These are phyloP conservation scores for Coffea eugenioides DNA, from an alignment of 257 asterid genomes.

Conservation along the genomic window DNA sequence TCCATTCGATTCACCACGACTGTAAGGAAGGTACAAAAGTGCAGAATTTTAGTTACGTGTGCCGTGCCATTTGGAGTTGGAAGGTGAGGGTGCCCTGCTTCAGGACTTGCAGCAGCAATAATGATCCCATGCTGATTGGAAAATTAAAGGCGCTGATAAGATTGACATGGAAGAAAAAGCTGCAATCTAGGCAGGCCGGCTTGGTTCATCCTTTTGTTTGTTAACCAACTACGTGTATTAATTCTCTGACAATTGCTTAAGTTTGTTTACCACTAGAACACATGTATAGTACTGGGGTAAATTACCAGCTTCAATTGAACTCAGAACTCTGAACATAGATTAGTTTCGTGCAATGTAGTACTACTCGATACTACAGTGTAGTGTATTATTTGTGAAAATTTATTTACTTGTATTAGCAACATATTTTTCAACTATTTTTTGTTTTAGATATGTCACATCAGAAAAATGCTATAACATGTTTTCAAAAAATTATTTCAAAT, in stretches of 20 bases:
- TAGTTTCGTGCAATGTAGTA: too few relatives aligned
- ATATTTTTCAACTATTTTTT: too few relatives aligned
- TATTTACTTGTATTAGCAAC: too few relatives aligned
- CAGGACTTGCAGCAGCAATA: constrained; percentile 19
- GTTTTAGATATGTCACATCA: too few relatives aligned
- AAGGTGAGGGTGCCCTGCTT: constrained; percentile 32
- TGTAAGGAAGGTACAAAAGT: constrained; percentile 23
- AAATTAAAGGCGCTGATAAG: constrained; percentile 8
- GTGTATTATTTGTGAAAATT: too few relatives aligned
- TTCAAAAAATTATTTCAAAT: too few relatives aligned
- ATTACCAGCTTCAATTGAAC: too few relatives aligned
- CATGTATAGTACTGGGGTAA: too few relatives aligned
- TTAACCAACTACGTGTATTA: constrained; percentile 19
- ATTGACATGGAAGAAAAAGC: constrained; percentile 34
- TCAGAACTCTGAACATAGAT: too few relatives aligned
- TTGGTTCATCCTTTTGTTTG: constrained; percentile 34
- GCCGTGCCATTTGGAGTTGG: constrained; percentile 34
- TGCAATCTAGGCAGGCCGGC: constrained; percentile 27
- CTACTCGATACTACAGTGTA: too few relatives aligned
- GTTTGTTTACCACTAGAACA: neutral
- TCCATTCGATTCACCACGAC: constrained; percentile 17
- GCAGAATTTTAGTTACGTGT: constrained; percentile 26
- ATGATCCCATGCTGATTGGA: neutral
- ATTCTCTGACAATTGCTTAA: constrained; percentile 10
- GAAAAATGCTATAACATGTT: too few relatives aligned